Percentiles rank a stretch among this genome's conserved stretches.
Evolutionary conservation across 805 yeast species (phyloP).

Genomic region (Teunomyces gatunensis): DNA sequence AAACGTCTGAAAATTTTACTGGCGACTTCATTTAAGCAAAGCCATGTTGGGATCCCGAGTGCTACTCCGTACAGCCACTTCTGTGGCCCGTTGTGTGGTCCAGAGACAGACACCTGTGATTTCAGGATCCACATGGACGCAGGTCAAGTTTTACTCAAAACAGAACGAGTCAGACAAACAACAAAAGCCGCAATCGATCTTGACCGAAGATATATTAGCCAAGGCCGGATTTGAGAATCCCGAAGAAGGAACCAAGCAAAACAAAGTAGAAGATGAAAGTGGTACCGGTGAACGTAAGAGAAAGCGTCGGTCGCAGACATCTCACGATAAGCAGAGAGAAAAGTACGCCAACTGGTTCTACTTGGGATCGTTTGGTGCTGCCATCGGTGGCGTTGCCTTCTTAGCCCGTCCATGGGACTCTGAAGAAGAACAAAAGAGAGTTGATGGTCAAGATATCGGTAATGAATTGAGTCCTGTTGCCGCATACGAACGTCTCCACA

Average conservation of each 20-base stretch:
- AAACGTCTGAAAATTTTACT: not conserved
- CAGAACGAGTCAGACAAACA: not conserved
- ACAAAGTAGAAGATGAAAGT: constrained; percentile 12
- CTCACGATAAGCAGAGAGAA: constrained; percentile 81
- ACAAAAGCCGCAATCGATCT: constrained; percentile 28
- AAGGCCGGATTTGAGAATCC: constrained; percentile 75
- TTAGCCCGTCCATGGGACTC: constrained; percentile 84
- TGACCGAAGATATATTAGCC: constrained; percentile 78
- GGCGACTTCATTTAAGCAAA: not conserved
- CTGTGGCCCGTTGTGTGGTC: not conserved
- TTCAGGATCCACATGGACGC: not conserved
- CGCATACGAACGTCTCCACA: constrained; percentile 65
- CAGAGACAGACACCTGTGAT: not conserved
- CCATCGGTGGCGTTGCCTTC: constrained; percentile 56
- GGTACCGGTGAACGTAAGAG: constrained; percentile 19
- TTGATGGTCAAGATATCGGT: constrained; percentile 51
- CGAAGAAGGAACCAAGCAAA: constrained; percentile 14
- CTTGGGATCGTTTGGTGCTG: constrained; percentile 54
- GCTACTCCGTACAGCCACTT: constrained; percentile 2
- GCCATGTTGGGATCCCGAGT: constrained; percentile 3
- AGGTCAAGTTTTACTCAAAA: not conserved
- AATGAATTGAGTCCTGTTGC: constrained; percentile 67
- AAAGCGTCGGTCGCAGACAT: constrained; percentile 46
- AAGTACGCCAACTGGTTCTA: constrained; percentile 74
- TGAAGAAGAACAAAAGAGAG: constrained; percentile 56